phyloP scores from a whole-genome alignment of 345 rosid genomes.

The Arabis hirsuta region DNA sequence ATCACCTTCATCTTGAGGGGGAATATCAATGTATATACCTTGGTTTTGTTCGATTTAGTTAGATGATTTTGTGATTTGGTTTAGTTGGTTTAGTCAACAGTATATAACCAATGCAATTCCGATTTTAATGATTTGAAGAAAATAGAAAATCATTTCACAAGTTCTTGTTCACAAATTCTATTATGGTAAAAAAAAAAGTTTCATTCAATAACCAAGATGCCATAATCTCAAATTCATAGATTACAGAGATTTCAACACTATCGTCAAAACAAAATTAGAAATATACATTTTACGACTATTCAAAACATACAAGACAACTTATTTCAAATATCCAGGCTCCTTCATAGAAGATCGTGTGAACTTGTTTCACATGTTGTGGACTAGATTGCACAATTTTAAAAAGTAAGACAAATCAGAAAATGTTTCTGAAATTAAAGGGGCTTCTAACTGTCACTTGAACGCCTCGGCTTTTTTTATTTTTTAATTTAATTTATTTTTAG shows the following conservation, averaged over 20 bases:
- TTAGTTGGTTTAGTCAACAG: no score
- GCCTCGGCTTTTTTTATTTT: no score
- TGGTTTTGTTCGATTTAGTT: no score
- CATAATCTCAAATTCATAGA: constrained; percentile 13
- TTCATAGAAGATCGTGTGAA: constrained; percentile 28
- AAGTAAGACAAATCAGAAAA: constrained; percentile 18
- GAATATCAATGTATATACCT: no score
- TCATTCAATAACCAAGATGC: neutral
- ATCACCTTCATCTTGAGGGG: no score
- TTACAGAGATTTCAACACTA: neutral
- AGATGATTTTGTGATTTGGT: no score
- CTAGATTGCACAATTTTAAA: neutral
- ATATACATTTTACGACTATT: neutral
- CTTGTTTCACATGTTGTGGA: constrained; percentile 22
- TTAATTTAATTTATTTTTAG: neutral
- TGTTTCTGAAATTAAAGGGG: constrained; percentile 18
- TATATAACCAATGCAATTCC: no score
- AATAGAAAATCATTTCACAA: no score
- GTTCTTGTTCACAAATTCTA: no score
- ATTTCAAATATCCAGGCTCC: neutral
- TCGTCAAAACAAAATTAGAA: neutral
- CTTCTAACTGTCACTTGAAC: constrained; percentile 35
- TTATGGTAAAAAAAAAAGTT: neutral
- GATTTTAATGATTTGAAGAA: no score
- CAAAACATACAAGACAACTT: neutral